Evolutionary conservation across 1,284 basidiomycete genomes (phyloP), one percentile per base, ranked within the genome.

Genomic region (Lentinula novae-zelandiae): DNA sequence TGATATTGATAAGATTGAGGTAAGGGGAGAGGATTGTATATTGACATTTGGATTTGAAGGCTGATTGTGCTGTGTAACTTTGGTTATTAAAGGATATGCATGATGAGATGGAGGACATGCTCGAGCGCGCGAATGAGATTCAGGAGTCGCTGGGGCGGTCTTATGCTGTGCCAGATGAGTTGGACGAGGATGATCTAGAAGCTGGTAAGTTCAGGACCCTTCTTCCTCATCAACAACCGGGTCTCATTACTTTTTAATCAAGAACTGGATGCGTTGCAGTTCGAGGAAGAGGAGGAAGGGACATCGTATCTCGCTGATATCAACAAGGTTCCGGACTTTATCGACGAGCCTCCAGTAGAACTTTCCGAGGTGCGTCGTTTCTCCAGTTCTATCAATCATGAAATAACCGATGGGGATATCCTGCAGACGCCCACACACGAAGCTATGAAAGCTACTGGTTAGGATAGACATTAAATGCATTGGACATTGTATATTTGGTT

Each of bases 1-100:
- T 65, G 90, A 99, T 72, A 87, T 99, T 65, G 94, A 97, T 81
- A 97, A 98, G 85, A 98, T 99, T 69, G 97, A 99, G 82, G 94
- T 95, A 27, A 17, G 17, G 27, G 3, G 27, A 27, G 2, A n/a
- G 3, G 27, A 27, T 27, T 27, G 3, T 27, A 27, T 27, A 27
- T 27, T 27, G 27, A 27, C 17, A 17, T 17, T 17, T 17, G 17
- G 17, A 27, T 27, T 27, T 27, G 27, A 42, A 42, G n/a, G 10
- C 44, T 52, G 20, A 48, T 12, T 51, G 17, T 22, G 13, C 34
- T 36, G n/a, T n/a, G n/a, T n/a, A 15, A 46, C 22, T 20, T 4
- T 3, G 5, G 34, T n/a, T 17, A 17, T 5, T 13, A n/a, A 58
- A 97, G 95, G 90, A 80, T 68, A 93, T 96, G 69, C 95, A 97